phyloP scores from a whole-genome alignment of 2,329 filamentous ascomycete genomes.

The Hypomyces rosellus region DNA sequence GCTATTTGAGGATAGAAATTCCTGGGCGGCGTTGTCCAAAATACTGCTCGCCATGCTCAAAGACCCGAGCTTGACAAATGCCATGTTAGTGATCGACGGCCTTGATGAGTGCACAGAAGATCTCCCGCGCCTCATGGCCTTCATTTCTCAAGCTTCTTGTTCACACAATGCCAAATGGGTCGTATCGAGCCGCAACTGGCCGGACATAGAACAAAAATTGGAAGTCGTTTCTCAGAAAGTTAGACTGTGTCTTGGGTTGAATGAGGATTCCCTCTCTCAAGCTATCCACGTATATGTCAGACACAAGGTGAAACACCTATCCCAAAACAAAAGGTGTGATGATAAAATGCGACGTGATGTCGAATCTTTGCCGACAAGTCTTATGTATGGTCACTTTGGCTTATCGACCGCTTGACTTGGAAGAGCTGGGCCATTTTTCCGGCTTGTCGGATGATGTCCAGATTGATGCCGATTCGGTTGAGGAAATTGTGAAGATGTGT shows the following conservation, averaged over 20 bases:
- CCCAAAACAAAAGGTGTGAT: conserved; percentile 13
- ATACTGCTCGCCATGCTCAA: conserved; percentile 35
- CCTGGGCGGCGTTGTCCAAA: conserved; percentile 28
- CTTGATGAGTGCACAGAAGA: conserved; percentile 32
- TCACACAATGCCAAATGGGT: conserved; percentile 33
- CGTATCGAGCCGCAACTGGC: conserved; percentile 37
- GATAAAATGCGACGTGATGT: background rate
- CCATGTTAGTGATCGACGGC: conserved; percentile 37
- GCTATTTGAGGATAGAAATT: conserved; percentile 18
- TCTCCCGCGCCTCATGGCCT: background rate
- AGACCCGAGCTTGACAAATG: conserved; percentile 22
- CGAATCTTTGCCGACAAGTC: conserved; percentile 25
- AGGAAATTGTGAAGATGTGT: conserved; percentile 26
- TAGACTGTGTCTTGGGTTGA: conserved; percentile 31
- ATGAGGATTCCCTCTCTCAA: conserved; percentile 24
- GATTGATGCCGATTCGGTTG: conserved; percentile 7
- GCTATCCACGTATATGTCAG: conserved; percentile 34
- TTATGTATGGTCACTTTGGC: conserved; percentile 24
- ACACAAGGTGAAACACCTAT: conserved; percentile 25
- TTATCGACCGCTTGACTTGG: conserved; percentile 30
- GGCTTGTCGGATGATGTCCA: conserved; percentile 13
- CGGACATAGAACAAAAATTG: conserved; percentile 29
- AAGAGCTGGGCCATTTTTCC: conserved; percentile 25
- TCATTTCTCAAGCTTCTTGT: conserved; percentile 4
- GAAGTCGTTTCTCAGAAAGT: conserved; percentile 12